Base-by-base conservation (phyloP, 1,284 basidiomycete genomes). In the Cutaneotrichosporon dermatis region DNA sequence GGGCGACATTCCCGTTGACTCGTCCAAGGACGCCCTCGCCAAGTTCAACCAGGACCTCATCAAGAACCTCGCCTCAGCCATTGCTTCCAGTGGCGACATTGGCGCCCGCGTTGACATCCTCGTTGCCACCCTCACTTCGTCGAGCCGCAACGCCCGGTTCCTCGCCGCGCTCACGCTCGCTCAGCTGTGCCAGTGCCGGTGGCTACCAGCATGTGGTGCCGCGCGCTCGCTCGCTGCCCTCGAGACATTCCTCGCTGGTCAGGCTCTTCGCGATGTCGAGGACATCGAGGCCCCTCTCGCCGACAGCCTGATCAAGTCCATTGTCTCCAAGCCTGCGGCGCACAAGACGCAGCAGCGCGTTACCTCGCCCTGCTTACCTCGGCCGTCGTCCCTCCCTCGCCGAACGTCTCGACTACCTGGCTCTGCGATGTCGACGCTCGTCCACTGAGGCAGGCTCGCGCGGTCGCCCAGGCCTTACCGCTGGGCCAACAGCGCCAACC, bases 401-500 rank as follows among this genome's bases (percentile, higher is more conserved):
- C 55, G n/a, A 60, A 63, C 7, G 25, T 55, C 1, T 25, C 39
- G 8, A 48, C 48, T 6, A 61, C 57, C 5, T 73, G 69, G 74
- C 58, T 74, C 0, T 56, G 63, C 7, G 66, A 60, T 34, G 42
- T 56, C 1, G 33, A 54, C 15, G 37, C 39, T 3, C 39, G 35
- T 37, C 45, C 15, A 37, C 41, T 9, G 55, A 59, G 36, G 54
- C 51, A 59, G 35, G 62, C 53, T 57, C 61, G 63, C n/a, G 7
- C 42, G 7, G 59, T 70, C 45, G 57, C 69, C 0, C 58, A 63
- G 35, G 51, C 63, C 5, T 72, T 93, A 93, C 73, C 74, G 70
- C 37, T 68, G 89, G 43, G 84, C 85, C 37, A 89, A 87, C 61
- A 72, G 72, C 6, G 46, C 81, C 80, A 3, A 71, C 78, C 37